Evolutionary conservation across 2,329 filamentous ascomycete genomes (phyloP).

Genomic region (Neocucurbitaria cava): DNA sequence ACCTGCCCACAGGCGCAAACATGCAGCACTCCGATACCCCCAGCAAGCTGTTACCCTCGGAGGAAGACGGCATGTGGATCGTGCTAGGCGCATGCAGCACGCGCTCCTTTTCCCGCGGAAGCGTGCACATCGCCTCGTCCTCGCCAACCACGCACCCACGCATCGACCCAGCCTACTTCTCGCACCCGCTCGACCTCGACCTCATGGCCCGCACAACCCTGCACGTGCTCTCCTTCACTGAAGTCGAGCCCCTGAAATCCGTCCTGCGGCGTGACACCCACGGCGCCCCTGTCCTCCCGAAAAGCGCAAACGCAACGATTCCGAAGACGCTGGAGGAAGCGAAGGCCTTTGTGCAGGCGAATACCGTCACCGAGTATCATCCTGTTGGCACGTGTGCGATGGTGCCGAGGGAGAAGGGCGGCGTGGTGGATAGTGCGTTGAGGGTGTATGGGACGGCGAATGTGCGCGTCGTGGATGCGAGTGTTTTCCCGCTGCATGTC

Average conservation of each 20-base stretch:
- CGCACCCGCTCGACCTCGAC: constrained; percentile 54
- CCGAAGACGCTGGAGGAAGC: constrained; percentile 32
- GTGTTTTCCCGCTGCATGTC: constrained; percentile 35
- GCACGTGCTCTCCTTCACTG: constrained; percentile 37
- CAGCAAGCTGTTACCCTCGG: constrained; percentile 16
- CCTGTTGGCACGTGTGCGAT: constrained; percentile 41
- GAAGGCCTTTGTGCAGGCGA: constrained; percentile 20
- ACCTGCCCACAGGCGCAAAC: constrained; percentile 23
- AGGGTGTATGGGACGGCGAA: constrained; percentile 42
- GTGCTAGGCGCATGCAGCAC: constrained; percentile 27
- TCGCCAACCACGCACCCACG: constrained; percentile 43
- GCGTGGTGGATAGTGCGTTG: constrained; percentile 32
- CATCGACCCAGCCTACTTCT: constrained; percentile 55
- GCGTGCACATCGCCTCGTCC: constrained; percentile 50
- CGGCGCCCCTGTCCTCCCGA: constrained; percentile 17
- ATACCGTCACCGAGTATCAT: constrained; percentile 40
- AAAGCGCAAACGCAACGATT: neutral
- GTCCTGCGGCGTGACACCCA: constrained; percentile 29
- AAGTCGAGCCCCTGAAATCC: constrained; percentile 40
- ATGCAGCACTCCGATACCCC: constrained; percentile 5
- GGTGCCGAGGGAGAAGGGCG: constrained; percentile 40
- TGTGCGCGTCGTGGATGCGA: constrained; percentile 38
- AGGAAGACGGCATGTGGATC: constrained; percentile 31
- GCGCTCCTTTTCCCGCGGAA: constrained; percentile 51
- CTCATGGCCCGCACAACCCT: constrained; percentile 47